A percentile compares a stretch with the other conserved stretches of the same genome.
Conservation (phyloP, 192 early-diverging fungal genomes). For the Phlyctochytrium arcticum region DNA sequence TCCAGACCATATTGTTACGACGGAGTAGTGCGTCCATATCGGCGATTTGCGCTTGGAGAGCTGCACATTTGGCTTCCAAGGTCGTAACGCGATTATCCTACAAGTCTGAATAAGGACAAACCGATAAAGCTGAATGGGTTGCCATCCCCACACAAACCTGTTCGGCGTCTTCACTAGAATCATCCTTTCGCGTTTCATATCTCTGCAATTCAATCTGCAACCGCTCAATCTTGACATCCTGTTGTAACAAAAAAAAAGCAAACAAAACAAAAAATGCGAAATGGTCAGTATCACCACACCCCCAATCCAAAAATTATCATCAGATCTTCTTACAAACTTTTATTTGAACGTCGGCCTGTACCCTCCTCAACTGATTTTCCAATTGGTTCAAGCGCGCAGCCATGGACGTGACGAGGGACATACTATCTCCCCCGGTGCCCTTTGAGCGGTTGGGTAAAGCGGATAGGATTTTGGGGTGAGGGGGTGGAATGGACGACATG, state of each 20-base stretch:
- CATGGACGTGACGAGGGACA: conserved; percentile 11
- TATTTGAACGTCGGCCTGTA: neutral
- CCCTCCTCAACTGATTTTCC: neutral
- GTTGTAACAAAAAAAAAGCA: neutral
- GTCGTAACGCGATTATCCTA: no score
- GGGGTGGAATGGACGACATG: no score
- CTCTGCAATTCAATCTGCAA: neutral
- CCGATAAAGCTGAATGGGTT: no score
- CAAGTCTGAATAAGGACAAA: no score
- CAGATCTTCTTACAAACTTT: neutral
- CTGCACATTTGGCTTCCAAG: neutral
- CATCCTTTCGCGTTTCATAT: no score
- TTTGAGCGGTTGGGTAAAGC: no score
- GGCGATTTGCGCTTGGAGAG: neutral
- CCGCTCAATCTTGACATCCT: neutral
- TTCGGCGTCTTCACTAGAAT: no score
- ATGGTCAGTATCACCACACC: neutral
- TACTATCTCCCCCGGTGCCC: no score
- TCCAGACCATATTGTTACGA: conserved; percentile 18
- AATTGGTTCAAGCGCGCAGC: conserved; percentile 8
- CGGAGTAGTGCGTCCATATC: conserved; percentile 19
- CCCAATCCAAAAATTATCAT: no score
- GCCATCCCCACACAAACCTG: no score
- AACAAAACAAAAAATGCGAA: neutral
- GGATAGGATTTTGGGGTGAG: no score